Percentiles rank a stretch among this genome's conserved stretches.
Conservation (phyloP, 2,329 filamentous ascomycete species). For the Xylariaceae sp. region DNA sequence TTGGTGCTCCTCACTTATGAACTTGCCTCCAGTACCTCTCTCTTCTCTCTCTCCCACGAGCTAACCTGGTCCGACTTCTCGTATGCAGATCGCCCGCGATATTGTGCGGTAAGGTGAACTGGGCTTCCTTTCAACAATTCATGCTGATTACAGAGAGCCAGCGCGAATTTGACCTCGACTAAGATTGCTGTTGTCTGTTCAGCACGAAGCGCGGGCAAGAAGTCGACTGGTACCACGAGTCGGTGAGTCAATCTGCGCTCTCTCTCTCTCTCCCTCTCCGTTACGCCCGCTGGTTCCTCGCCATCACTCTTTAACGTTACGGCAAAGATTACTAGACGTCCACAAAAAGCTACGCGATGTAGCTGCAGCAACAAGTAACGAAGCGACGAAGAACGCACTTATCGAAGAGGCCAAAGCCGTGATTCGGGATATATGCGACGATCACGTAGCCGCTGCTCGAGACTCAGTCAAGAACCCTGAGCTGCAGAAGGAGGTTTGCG, state of each 20-base stretch:
- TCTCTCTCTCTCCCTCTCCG: no score
- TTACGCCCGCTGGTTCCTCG: not conserved
- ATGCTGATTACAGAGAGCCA: conserved; percentile 30
- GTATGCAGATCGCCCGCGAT: conserved; percentile 53
- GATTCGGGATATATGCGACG: conserved; percentile 73
- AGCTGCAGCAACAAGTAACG: conserved; percentile 46
- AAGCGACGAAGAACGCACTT: conserved; percentile 48
- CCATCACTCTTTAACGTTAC: conserved; percentile 8
- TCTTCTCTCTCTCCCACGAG: not conserved
- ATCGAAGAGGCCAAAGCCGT: conserved; percentile 64
- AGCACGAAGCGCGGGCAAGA: conserved; percentile 88
- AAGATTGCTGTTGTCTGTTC: conserved; percentile 92
- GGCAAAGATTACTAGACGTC: conserved; percentile 50
- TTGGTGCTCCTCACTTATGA: conserved; percentile 34
- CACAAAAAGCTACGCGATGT: conserved; percentile 53
- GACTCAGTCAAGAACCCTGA: conserved; percentile 52
- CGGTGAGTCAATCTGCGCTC: conserved; percentile 53
- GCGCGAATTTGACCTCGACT: conserved; percentile 58
- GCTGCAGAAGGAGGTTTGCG: conserved; percentile 53
- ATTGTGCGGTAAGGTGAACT: conserved; percentile 54
- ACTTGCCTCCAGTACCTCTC: not conserved
- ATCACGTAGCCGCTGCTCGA: conserved; percentile 71
- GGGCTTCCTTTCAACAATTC: conserved; percentile 13
- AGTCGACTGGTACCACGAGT: conserved; percentile 91
- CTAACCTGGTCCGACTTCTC: conserved; percentile 17